Base-by-base conservation (phyloP, 2,329 filamentous ascomycete species). In the Apiospora aurea region DNA sequence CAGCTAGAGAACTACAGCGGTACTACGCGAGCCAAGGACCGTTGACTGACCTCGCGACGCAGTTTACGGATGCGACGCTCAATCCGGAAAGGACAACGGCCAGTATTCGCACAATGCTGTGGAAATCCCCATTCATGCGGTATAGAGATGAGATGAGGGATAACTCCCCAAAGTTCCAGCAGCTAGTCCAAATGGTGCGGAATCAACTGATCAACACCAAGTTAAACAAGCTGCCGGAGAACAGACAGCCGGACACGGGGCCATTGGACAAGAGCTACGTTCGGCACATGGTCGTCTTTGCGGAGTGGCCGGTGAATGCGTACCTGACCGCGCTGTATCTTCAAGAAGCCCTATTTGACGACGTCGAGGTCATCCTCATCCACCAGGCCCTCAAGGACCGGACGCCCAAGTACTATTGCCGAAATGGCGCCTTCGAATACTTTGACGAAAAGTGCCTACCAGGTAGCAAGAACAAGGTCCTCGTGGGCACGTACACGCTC, bases 211-310 rank as follows among this genome's bases (percentile, higher is more conserved):
- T 61, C 18, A 3, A 61, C 7, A 61, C 53, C 14, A 61, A 26
- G 44, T 18, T 18, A 18, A 6, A 5, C 46, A 47, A 43, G 41
- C 5, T 13, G 14, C 3, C 18, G 18, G 46, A 8, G 18, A 21
- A 49, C 16, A n/a, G 21, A 49, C 46, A n/a, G 46, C 4, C 24
- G 4, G n/a, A 53, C 13, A 24, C 16, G 7, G 26, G 6, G 7
- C 53, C 53, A 11, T 1, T 6, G 2, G 53, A 61, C 16, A 16
- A 13, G 16, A 61, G 53, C 53, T 2, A 10, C 1, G 26, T 61
- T 34, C 53, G 53, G 4, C 53, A 61, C 53, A 61, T 61, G 53
- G 26, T 61, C 29, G 53, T 61, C 53, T 61, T 61, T 11, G 21
- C 53, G 26, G 26, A 61, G 0, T 0, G 4, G 0, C 53, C 53